Base-by-base conservation (phyloP, 257 asterid genomes). In the Ilex aquifolium region DNA sequence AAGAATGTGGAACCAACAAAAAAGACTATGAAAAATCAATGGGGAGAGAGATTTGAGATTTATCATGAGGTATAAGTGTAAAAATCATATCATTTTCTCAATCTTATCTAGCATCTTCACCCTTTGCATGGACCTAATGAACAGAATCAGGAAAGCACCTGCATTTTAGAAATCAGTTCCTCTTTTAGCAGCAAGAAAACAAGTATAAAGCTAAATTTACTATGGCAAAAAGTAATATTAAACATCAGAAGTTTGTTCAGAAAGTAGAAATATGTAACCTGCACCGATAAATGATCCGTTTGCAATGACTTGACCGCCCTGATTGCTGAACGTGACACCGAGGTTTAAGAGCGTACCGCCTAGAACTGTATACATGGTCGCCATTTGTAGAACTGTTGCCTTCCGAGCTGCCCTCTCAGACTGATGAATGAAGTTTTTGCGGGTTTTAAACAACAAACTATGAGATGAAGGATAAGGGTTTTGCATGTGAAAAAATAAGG, bases 351-450 rank as follows among this genome's bases (percentile, higher is more conserved):
- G 93, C 67, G 87, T 85, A 16, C 98, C 88, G 2, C 97, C 90
- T 9, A 80, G 62, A 65, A 92, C 93, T 57, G 97, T 80, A 56
- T 92, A 87, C 57, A 89, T 83, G 11, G 97, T 92, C 40, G 95
- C 98, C 97, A 92, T 92, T 65, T 92, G 98, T 44, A 92, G 83
- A 73, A 92, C 67, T 42, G 77, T 87, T 29, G 98, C 98, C 72
- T 88, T 91, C 56, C 92, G 69, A 50, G 98, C 98, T 31, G 98
- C 98, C 79, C 98, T 85, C 73, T 92, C 98, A 0, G 98, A 92
- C 97, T 91, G 84, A 11, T 36, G 9, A 76, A 46, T 55, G 31
- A 46, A 30, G 52, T 3, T 46, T 56, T 29, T 52, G 7, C 29
- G 53, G 31, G 50, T 59, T 62, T 17, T 46, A 46, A 46, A 36